These are phyloP conservation scores for Ampelomyces quisqualis DNA, from an alignment of 2,329 filamentous ascomycete genomes.

Conservation along the genomic window DNA sequence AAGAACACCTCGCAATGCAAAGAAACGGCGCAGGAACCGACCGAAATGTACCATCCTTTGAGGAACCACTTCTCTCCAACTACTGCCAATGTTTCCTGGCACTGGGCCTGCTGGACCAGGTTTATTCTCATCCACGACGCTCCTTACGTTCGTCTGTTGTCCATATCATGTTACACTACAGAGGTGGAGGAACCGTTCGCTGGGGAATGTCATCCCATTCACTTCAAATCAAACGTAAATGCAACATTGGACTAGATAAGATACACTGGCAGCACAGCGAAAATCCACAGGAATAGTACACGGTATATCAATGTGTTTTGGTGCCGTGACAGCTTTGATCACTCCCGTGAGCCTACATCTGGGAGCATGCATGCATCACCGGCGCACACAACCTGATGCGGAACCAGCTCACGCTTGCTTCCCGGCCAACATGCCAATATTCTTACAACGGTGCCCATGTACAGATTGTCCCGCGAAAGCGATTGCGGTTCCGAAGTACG, in stretches of 20 bases:
- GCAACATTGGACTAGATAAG: no score
- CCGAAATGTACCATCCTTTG: slow-evolving; percentile 34
- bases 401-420: no score
- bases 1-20: slow-evolving; percentile 5
- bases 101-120: slow-evolving; percentile 29
- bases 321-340: no score
- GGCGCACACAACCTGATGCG: no score
- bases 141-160: background rate
- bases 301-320: no score
- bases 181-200: slow-evolving; percentile 24
- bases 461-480: background rate
- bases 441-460: no score
- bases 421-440: no score
- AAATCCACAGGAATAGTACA: no score
- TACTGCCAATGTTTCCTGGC: slow-evolving; percentile 17
- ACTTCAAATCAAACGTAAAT: slow-evolving; percentile 3
- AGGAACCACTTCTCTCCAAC: slow-evolving; percentile 25
- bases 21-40: slow-evolving; percentile 16
- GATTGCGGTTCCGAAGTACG: slow-evolving; percentile 1
- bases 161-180: slow-evolving; percentile 11
- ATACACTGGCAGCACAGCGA: no score
- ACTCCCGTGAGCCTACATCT: no score
- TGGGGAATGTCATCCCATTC: slow-evolving; percentile 20
- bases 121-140: slow-evolving; percentile 7
- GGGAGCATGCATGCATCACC: no score